Percentiles rank a stretch among this genome's conserved stretches.
These are phyloP conservation scores for Apiotrichum porosum DNA, from an alignment of 1,284 basidiomycete genomes.

Conservation along the genomic window DNA sequence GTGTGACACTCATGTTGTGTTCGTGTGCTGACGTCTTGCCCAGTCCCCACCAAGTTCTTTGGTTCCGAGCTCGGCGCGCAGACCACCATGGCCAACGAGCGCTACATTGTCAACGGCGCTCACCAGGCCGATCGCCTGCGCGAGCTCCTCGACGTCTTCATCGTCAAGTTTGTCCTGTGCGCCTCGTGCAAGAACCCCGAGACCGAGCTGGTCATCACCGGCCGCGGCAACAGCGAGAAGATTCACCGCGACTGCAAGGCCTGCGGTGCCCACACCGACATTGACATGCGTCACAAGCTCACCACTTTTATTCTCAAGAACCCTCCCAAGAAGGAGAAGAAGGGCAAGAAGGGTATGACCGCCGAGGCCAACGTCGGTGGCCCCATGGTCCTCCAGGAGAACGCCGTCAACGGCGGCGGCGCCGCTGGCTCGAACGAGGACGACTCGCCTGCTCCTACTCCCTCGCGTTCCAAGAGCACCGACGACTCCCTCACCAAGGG, in stretches of 20 bases:
- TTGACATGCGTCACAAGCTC: constrained; percentile 97
- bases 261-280: constrained; percentile 82
- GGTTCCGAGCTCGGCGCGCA: constrained; percentile 98
- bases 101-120: constrained; percentile 98
- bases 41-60: constrained; percentile 98
- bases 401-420: constrained; percentile 23
- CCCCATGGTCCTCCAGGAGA: constrained; percentile 42
- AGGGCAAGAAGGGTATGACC: constrained; percentile 52
- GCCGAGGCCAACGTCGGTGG: constrained; percentile 44
- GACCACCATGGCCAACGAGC: constrained; percentile 90
- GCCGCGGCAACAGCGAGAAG: constrained; percentile 64
- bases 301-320: constrained; percentile 97
- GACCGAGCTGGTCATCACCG: constrained; percentile 86
- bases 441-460: constrained; percentile 7
- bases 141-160: constrained; percentile 93
- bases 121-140: constrained; percentile 89
- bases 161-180: constrained; percentile 97
- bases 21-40: constrained; percentile 6
- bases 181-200: constrained; percentile 98
- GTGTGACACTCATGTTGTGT: not conserved
- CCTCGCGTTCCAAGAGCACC: constrained; percentile 35
- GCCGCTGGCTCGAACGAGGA: constrained; percentile 18
- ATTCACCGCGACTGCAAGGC: constrained; percentile 98
- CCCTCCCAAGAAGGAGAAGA: constrained; percentile 73
- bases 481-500: constrained; percentile 64